phyloP scores from a whole-genome alignment of 371 early-diverging fungal species.

The Syncephalastrum contaminatum region DNA sequence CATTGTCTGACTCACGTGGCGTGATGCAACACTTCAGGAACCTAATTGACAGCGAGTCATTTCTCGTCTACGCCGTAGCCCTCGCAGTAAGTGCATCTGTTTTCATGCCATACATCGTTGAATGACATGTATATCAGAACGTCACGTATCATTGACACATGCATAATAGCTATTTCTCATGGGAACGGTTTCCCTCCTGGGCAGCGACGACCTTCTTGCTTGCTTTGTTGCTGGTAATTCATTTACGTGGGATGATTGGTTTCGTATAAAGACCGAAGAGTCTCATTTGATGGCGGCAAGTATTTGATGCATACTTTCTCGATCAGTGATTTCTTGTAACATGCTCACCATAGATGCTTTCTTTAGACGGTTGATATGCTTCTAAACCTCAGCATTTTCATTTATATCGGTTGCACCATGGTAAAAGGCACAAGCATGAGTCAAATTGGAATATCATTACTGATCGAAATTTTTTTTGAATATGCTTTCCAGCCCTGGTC shows the following conservation, averaged over 20 bases:
- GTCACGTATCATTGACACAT: too few species aligned
- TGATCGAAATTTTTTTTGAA: neutral
- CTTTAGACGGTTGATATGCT: slow-evolving; percentile 73
- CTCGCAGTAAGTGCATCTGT: slow-evolving; percentile 57
- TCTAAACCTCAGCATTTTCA: slow-evolving; percentile 85
- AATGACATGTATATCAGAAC: too few species aligned
- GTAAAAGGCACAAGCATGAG: slow-evolving; percentile 12
- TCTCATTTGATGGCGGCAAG: slow-evolving; percentile 75
- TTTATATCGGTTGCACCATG: slow-evolving; percentile 85
- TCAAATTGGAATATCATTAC: neutral
- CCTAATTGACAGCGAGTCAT: slow-evolving; percentile 87
- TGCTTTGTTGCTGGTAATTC: slow-evolving; percentile 87
- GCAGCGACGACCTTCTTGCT: slow-evolving; percentile 87
- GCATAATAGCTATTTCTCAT: slow-evolving; percentile 62
- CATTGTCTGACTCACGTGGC: neutral
- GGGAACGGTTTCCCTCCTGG: slow-evolving; percentile 74
- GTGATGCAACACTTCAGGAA: slow-evolving; percentile 21
- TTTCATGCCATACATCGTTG: neutral
- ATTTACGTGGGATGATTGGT: slow-evolving; percentile 90
- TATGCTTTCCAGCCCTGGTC: slow-evolving; percentile 64
- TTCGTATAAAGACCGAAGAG: slow-evolving; percentile 76
- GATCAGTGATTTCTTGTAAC: too few species aligned
- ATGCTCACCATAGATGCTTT: neutral
- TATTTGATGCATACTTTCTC: neutral
- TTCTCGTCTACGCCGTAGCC: slow-evolving; percentile 82